Base-by-base conservation (phyloP, 441 rosid genomes). In the Hura crepitans region DNA sequence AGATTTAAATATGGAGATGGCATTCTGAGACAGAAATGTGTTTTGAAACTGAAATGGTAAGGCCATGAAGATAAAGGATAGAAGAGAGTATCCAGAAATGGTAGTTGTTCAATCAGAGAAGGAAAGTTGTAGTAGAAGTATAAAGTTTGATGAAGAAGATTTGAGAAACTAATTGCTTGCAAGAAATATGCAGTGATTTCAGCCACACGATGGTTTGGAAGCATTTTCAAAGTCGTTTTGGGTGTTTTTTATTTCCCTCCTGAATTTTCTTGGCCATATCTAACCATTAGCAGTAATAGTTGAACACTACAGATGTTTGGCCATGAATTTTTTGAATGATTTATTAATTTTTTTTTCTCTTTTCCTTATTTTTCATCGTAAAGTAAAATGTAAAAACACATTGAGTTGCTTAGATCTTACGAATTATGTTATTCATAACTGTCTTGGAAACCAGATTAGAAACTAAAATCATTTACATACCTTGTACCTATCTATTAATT, bases 121-220 rank as follows among this genome's bases (percentile, higher is more conserved):
- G 23, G 18, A 6, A n/a, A 13, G 22, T n/a, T 33, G 66, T 6
- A 68, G 58, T 58, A 17, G 66, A 4, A 68, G 58, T 58, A 17
- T 33, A 22, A 17, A 49, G 8, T 43, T 6, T 27, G 23, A 37
- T n/a, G 39, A 61, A 31, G 64, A 9, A 6, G 25, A 28, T 4
- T 43, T 2, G 20, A 35, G n/a, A 17, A 17, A 3, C 14, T 53
- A 9, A 10, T 80, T 71, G 77, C 87, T 79, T 82, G 75, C 17
- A 15, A 66, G 75, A 58, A 57, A 45, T 59, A 57, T 64, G 77
- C 71, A 64, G 68, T 30, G 5, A 45, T 75, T 55, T n/a, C 53
- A 27, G 64, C 90, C 88, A 82, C 86, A 79, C 73, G 62, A 58
- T 33, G 4, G 1, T 42, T 0, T 53, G 23, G n/a, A n/a, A 56